These are phyloP conservation scores for Nematocida major DNA, from an alignment of 371 early-diverging fungal genomes.

Conservation along the genomic window DNA sequence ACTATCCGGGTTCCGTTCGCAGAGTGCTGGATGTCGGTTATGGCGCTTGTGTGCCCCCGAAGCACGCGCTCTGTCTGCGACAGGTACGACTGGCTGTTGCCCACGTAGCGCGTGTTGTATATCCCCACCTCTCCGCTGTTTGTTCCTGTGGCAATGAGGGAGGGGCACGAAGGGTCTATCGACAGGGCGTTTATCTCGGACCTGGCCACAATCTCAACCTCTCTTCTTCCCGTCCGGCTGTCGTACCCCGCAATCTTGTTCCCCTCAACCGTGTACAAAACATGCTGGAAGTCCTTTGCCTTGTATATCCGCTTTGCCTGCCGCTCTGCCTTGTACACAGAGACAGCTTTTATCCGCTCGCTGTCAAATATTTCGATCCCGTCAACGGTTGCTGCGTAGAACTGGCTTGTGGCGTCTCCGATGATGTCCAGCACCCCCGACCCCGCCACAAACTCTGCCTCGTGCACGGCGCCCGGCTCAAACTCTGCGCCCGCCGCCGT, in stretches of 20 bases:
- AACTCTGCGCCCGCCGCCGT: not conserved
- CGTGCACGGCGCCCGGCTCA: too few relatives aligned
- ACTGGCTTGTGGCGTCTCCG: not conserved
- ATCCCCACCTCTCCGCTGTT: conserved; percentile 58
- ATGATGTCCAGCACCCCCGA: conserved; percentile 11
- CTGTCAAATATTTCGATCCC: conserved; percentile 50
- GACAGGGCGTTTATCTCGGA: conserved; percentile 54
- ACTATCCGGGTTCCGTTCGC: conserved; percentile 92
- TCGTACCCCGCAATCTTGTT: conserved; percentile 55
- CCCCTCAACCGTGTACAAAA: conserved; percentile 31
- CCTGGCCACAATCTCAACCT: conserved; percentile 7
- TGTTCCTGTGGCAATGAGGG: conserved; percentile 13
- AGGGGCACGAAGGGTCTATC: conserved; percentile 50
- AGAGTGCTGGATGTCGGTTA: conserved; percentile 87
- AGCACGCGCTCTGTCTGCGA: conserved; percentile 72
- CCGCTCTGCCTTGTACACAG: conserved; percentile 20
- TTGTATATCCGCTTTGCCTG: conserved; percentile 14
- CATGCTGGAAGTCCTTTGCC: not conserved
- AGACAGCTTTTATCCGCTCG: conserved; percentile 32
- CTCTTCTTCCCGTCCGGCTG: conserved; percentile 47
- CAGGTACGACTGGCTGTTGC: conserved; percentile 83
- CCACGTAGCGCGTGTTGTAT: conserved; percentile 92
- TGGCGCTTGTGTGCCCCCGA: conserved; percentile 89
- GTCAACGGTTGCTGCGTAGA: conserved; percentile 42
- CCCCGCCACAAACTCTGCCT: not conserved